Percentiles rank a stretch among this genome's conserved stretches.
Evolutionary conservation across 352 stramenopile species (phyloP).

Genomic region (Globisporangium okanoganense): DNA sequence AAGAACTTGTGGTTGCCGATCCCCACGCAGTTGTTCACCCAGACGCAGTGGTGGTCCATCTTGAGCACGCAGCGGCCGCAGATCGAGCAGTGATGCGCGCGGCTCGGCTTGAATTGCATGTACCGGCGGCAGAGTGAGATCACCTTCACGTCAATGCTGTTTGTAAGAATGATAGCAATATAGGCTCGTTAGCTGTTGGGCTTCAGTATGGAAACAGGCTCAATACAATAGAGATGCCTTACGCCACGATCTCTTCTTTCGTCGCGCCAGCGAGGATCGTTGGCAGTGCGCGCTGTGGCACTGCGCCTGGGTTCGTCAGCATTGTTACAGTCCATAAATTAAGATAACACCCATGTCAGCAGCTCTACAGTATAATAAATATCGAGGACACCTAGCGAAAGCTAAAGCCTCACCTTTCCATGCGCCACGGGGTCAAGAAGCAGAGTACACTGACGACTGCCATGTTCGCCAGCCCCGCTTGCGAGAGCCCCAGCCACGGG

Average conservation of each 20-base stretch:
- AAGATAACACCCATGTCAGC: not conserved
- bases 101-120: constrained; percentile 94
- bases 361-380: too few relatives aligned
- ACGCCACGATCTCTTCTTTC: constrained; percentile 73
- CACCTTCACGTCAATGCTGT: constrained; percentile 71
- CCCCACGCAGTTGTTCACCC: constrained; percentile 99
- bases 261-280: constrained; percentile 58
- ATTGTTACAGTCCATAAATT: constrained; percentile 74
- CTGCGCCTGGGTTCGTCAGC: constrained; percentile 96
- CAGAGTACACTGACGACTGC: constrained; percentile 49
- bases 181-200: not conserved
- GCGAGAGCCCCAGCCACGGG: constrained; percentile 81
- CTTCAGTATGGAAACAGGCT: not conserved
- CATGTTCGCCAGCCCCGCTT: constrained; percentile 66
- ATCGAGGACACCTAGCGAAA: too few relatives aligned
- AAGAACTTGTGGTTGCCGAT: constrained; percentile 99
- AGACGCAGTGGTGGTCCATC: constrained; percentile 99
- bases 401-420: constrained; percentile 85
- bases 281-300: constrained; percentile 92
- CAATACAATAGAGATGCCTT: not conserved
- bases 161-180: not conserved
- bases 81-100: constrained; percentile 96
- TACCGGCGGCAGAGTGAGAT: constrained; percentile 87
- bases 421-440: constrained; percentile 90
- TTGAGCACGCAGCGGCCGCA: constrained; percentile 96